A percentile compares a stretch with the other conserved stretches of the same genome.
Evolutionary conservation across 257 asterid genomes (phyloP).

Genomic region (Verbena officinalis): DNA sequence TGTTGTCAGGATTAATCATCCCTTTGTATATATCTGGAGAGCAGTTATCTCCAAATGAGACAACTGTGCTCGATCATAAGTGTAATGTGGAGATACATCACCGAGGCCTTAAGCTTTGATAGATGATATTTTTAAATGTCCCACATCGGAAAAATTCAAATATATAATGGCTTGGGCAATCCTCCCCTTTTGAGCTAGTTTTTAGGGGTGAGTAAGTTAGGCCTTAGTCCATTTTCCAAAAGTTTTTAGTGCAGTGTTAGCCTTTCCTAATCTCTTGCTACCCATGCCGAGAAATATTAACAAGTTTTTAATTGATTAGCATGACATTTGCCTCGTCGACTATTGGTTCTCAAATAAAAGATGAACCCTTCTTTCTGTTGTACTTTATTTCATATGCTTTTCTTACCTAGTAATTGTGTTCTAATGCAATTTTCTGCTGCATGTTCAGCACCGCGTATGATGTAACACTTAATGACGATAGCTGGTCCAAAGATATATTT

Average conservation of each 20-base stretch:
- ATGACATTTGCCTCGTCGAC: neutral
- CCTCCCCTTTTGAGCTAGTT: neutral
- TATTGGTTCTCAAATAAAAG: constrained; percentile 17
- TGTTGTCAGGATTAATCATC: too few species aligned
- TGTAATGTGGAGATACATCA: too few species aligned
- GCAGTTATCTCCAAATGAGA: too few species aligned
- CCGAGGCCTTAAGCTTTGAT: too few species aligned
- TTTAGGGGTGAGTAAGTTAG: too few species aligned
- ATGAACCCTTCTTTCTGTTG: neutral
- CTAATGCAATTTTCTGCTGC: constrained; percentile 21
- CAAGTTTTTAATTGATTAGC: neutral
- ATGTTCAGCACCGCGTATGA: constrained; percentile 85
- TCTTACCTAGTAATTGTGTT: constrained; percentile 5
- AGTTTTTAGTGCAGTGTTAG: too few species aligned
- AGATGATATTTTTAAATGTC: too few species aligned
- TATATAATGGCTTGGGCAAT: too few species aligned
- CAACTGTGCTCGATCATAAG: too few species aligned
- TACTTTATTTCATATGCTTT: neutral
- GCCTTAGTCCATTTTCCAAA: too few species aligned
- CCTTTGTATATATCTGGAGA: too few species aligned
- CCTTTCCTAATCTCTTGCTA: neutral
- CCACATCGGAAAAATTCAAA: too few species aligned
- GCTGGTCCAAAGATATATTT: constrained; percentile 75
- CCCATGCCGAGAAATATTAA: neutral
- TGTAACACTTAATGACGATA: constrained; percentile 73